Evolutionary conservation across 257 asterid genomes (phyloP).

Genomic region (Solanum infundibuliforme): DNA sequence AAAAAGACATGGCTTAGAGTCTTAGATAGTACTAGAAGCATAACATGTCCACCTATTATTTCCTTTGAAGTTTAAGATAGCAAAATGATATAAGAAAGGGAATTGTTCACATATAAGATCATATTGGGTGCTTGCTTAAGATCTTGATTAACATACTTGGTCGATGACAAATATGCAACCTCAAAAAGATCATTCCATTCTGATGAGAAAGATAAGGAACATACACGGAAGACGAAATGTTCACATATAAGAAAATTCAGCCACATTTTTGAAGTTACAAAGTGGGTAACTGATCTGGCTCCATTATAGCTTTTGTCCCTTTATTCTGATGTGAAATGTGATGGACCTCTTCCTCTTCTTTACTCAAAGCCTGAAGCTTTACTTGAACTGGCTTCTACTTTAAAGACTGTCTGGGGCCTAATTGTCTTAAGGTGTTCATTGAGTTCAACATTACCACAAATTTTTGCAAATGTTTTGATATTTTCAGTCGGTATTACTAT

Average conservation of each 20-base stretch:
- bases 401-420: background rate
- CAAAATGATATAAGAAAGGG: background rate
- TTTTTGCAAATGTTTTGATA: background rate
- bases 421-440: background rate
- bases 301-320: background rate
- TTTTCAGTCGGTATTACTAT: background rate
- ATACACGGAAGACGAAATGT: background rate
- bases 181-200: background rate
- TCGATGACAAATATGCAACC: background rate
- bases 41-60: background rate
- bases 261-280: background rate
- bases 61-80: background rate
- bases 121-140: background rate
- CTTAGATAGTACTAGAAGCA: background rate
- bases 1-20: background rate
- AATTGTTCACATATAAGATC: background rate
- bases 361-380: background rate
- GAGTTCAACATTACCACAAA: background rate
- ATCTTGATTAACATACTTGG: background rate
- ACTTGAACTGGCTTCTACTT: background rate
- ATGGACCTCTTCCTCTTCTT: background rate
- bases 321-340: background rate
- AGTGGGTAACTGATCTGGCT: background rate
- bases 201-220: background rate
- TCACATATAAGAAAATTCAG: background rate